Evolutionary conservation across 441 rosid species (phyloP).

Genomic region (Manihot esculenta): DNA sequence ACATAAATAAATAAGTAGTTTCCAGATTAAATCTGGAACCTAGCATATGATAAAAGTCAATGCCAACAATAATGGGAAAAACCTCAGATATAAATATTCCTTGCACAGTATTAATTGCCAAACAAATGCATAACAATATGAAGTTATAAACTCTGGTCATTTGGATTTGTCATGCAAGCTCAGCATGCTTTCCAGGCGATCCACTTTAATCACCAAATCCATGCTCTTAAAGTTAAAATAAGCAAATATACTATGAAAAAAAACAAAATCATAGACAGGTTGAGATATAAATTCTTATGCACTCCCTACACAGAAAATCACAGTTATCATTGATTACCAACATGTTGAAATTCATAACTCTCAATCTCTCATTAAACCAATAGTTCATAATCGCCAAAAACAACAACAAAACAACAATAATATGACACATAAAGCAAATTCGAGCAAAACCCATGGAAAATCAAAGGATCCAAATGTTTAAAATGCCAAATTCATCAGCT

Average conservation of each 20-base stretch:
- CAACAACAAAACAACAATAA: background rate
- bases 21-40: background rate
- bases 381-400: background rate
- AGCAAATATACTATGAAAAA: background rate
- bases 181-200: background rate
- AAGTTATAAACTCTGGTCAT: too few relatives aligned
- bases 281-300: background rate
- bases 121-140: background rate
- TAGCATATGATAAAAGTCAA: background rate
- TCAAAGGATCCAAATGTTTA: background rate
- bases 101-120: background rate
- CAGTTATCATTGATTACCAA: background rate
- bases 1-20: background rate
- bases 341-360: background rate
- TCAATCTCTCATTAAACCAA: background rate
- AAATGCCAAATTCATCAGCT: background rate
- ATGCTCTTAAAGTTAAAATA: background rate
- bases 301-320: background rate
- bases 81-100: background rate
- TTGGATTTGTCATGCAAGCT: too few relatives aligned
- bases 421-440: background rate
- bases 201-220: background rate
- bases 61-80: background rate
- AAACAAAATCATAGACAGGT: background rate
- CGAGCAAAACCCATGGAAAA: background rate